Percentiles rank a stretch among this genome's conserved stretches.
phyloP scores from a whole-genome alignment of 1,139 yeast species.

The Spathaspora sp. region DNA sequence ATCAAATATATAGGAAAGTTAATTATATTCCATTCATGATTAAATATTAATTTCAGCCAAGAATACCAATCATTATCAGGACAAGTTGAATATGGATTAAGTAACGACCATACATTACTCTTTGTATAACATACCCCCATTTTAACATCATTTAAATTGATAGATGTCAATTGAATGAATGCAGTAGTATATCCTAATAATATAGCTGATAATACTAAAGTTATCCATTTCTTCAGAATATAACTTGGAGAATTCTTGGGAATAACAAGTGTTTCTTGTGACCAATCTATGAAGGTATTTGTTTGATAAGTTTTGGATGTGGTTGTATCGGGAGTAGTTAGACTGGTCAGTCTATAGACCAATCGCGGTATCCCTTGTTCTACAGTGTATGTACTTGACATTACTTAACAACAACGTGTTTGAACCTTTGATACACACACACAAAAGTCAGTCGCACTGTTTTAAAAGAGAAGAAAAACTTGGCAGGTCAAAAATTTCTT shows the following conservation, averaged over 20 bases:
- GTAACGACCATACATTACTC: constrained; percentile 42
- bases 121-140: constrained; percentile 42
- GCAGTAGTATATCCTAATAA: constrained; percentile 61
- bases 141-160: constrained; percentile 63
- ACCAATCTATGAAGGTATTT: constrained; percentile 41
- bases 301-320: constrained; percentile 19
- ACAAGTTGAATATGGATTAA: constrained; percentile 47
- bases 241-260: constrained; percentile 11
- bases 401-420: background rate
- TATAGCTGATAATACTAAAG: constrained; percentile 56
- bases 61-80: constrained; percentile 43
- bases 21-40: constrained; percentile 19
- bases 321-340: background rate
- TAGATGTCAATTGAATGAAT: constrained; percentile 57
- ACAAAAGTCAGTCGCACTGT: no score
- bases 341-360: constrained; percentile 4
- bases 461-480: background rate
- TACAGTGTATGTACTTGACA: constrained; percentile 2
- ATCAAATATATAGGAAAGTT: constrained; percentile 40
- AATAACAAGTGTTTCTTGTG: constrained; percentile 20
- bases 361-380: constrained; percentile 14
- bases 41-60: constrained; percentile 37
- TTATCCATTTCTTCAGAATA: constrained; percentile 50
- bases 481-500: background rate
- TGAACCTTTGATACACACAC: no score